Base-by-base conservation (phyloP, 768 basidiomycete species). In the Lactifluus subvellereus region DNA sequence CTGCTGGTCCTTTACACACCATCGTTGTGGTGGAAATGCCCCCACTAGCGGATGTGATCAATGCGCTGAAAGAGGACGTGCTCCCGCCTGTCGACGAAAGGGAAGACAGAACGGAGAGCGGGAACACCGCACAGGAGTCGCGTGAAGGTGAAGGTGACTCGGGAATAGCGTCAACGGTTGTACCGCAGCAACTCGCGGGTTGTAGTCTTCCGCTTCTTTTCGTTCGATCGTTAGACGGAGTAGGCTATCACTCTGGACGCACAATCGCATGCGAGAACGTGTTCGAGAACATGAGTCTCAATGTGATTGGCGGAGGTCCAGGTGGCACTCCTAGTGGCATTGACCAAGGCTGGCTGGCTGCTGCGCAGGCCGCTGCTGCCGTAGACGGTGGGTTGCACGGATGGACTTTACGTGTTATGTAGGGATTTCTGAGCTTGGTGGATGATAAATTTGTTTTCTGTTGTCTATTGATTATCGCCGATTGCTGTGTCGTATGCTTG, bases 11-110 rank as follows among this genome's bases (percentile, higher is more conserved):
- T 9, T 64, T 89, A 66, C 91, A 94, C 72, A 89, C 88, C 3
- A 85, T 92, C 53, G 87, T 94, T 55, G 82, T 89, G 32, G 90
- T 95, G 54, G 89, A 94, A 64, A 82, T 96, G 82, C 94, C 94
- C 22, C 79, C 85, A 6, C 72, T 93, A 50, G 73, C 76, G 7
- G 89, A 91, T 57, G 85, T 95, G 49, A 80, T 94, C 69, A 85
- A 87, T 68, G 86, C 89, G 9, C 78, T 94, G 18, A 84, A 90
- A 68, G 88, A 91, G 59, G 88, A 90, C 69, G 78, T 80, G 8
- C 68, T 83, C 13, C 78, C 86, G 1, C 68, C 78, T 8, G 74
- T 74, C 53, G 67, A 66, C 11, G 66, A 76, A 30, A 65, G 62
- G 14, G 67, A 71, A 40, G 79, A 81, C 45, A 73, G 74, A 13